phyloP scores from a whole-genome alignment of 179 eudicot genomes.

The Vitellaria paradoxa region DNA sequence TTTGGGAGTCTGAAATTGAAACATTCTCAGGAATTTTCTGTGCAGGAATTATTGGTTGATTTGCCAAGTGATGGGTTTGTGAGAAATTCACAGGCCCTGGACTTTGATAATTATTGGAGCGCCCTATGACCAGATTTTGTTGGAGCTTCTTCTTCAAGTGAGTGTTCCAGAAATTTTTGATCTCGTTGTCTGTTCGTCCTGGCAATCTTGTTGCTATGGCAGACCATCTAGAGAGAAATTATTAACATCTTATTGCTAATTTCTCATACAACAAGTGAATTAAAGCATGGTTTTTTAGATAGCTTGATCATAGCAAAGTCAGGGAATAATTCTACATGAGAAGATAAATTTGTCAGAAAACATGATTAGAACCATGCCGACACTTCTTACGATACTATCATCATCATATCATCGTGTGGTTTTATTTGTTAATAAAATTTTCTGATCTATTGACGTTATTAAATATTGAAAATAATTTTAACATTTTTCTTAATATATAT shows the following conservation, averaged over 20 bases:
- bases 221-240: slow-evolving; percentile 18
- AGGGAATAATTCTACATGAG: no score
- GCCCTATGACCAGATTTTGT: not conserved
- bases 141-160: slow-evolving; percentile 17
- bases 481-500: no score
- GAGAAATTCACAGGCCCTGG: not conserved
- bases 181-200: slow-evolving; percentile 21
- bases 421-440: no score
- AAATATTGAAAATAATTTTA: no score
- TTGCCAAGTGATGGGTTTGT: not conserved
- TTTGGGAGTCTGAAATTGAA: not conserved
- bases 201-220: slow-evolving; percentile 26
- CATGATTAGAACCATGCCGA: no score
- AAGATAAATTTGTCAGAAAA: no score
- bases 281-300: no score
- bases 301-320: no score
- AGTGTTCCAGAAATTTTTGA: slow-evolving; percentile 23
- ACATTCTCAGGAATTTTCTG: not conserved
- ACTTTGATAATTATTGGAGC: no score
- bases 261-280: not conserved
- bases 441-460: no score
- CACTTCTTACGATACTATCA: no score
- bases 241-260: not conserved
- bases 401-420: no score
- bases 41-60: not conserved